Conservation (phyloP, 2,329 filamentous ascomycete species). For the Aspergillus texensis region DNA sequence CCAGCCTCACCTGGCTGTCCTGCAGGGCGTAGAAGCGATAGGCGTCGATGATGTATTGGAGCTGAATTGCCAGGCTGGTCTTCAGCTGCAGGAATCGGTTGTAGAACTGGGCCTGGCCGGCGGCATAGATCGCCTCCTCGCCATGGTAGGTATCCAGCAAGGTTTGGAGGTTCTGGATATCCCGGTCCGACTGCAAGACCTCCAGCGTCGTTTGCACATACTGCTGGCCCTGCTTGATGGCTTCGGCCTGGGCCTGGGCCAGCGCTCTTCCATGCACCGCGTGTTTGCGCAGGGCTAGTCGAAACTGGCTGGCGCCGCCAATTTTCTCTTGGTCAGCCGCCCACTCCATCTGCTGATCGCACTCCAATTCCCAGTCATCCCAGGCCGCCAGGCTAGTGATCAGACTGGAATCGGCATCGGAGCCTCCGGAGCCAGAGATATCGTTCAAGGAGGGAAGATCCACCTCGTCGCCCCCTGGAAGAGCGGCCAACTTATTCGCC, state of each 20-base stretch:
- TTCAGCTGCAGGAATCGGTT: not conserved
- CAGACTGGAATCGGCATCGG: slow-evolving; percentile 2
- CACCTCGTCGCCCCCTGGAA: not conserved
- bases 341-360: slow-evolving; percentile 2
- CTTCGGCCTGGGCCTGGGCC: slow-evolving; percentile 9
- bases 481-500: not conserved
- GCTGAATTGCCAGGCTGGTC: not conserved
- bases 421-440: not conserved
- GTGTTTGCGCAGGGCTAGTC: slow-evolving; percentile 3
- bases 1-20: not conserved
- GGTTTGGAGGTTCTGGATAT: not conserved
- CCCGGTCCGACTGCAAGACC: not conserved
- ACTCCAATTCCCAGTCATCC: slow-evolving; percentile 2
- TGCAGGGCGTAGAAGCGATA: not conserved
- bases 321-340: not conserved
- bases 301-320: slow-evolving; percentile 1
- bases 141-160: not conserved
- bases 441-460: not conserved
- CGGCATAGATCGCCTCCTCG: not conserved
- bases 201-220: not conserved
- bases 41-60: not conserved
- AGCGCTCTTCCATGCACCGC: slow-evolving; percentile 5
- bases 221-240: slow-evolving; percentile 4
- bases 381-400: slow-evolving; percentile 3
- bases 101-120: not conserved